Conservation (phyloP, 2,329 filamentous ascomycete species). For the Aspergillus pseudonomiae region DNA sequence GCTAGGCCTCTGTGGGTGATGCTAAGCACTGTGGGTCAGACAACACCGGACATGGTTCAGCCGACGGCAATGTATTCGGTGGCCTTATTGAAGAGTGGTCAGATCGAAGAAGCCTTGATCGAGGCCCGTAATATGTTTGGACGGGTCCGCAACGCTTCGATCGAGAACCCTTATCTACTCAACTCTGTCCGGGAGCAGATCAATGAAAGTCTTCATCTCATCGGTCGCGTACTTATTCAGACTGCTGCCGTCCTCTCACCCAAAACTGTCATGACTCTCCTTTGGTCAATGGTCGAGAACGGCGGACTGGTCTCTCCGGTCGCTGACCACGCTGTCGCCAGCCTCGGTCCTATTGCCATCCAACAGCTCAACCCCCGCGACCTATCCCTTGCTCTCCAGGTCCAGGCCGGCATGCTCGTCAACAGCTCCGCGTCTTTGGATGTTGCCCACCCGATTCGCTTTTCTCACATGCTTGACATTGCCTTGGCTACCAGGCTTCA, state of each 20-base stretch:
- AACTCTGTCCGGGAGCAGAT: constrained; percentile 72
- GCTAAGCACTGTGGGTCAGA: constrained; percentile 61
- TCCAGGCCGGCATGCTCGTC: constrained; percentile 56
- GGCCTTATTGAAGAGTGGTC: constrained; percentile 81
- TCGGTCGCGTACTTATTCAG: constrained; percentile 61
- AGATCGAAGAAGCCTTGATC: constrained; percentile 76
- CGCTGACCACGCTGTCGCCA: constrained; percentile 63
- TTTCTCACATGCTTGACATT: constrained; percentile 64
- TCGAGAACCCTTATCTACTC: constrained; percentile 50
- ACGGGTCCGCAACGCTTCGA: constrained; percentile 69
- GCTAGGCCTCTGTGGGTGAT: constrained; percentile 81
- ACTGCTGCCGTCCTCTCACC: constrained; percentile 55
- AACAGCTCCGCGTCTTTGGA: constrained; percentile 50
- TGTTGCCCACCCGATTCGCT: constrained; percentile 61
- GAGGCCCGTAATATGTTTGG: constrained; percentile 86
- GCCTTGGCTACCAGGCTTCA: constrained; percentile 56
- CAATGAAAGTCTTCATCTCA: constrained; percentile 79
- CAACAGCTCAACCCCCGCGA: constrained; percentile 55
- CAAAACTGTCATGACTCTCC: constrained; percentile 59
- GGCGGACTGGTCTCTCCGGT: constrained; percentile 63
- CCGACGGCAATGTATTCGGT: constrained; percentile 89
- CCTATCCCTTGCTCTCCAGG: constrained; percentile 63
- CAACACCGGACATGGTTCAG: constrained; percentile 73
- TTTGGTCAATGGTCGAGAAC: constrained; percentile 69
- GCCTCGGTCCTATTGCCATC: constrained; percentile 62